Conservation (phyloP, 1,284 basidiomycete genomes). For the Bjerkandera adusta region DNA sequence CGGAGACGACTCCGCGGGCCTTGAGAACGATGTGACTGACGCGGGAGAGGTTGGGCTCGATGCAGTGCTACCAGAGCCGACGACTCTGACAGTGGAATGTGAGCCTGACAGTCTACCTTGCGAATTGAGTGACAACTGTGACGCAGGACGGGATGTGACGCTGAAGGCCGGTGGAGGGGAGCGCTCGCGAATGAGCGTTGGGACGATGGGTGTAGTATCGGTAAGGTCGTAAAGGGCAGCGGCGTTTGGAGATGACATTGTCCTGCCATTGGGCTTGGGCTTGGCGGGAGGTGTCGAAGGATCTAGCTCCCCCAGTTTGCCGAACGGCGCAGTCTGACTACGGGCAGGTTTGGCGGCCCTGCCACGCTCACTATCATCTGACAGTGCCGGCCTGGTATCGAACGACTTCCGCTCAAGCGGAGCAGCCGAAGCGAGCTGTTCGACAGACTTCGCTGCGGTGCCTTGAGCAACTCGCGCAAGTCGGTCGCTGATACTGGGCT, state of each 20-base stretch:
- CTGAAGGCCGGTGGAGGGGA: conserved; percentile 61
- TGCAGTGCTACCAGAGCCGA: conserved; percentile 8
- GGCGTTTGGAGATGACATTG: conserved; percentile 24
- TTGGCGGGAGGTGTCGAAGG: conserved; percentile 17
- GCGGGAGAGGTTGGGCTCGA: conserved; percentile 11
- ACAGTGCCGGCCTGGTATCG: conserved; percentile 13
- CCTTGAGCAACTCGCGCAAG: conserved; percentile 26
- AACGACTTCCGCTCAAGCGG: conserved; percentile 17
- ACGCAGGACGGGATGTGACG: conserved; percentile 60
- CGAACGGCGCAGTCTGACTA: conserved; percentile 27
- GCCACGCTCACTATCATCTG: conserved; percentile 15
- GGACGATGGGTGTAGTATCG: conserved; percentile 43
- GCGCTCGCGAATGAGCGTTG: conserved; percentile 63
- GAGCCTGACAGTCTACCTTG: conserved; percentile 13
- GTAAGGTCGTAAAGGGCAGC: conserved; percentile 23
- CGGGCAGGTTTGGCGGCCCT: conserved; percentile 19
- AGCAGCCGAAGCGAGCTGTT: conserved; percentile 15
- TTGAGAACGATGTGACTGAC: not conserved
- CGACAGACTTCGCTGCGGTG: conserved; percentile 18
- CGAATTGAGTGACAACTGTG: conserved; percentile 24
- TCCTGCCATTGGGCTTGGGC: conserved; percentile 14
- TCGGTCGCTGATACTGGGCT: conserved; percentile 30
- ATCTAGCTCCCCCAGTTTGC: conserved; percentile 15
- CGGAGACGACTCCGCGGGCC: not conserved
- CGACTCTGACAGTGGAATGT: conserved; percentile 14